Evolutionary conservation across 345 rosid species (phyloP).

Genomic region (Citrus glauca): DNA sequence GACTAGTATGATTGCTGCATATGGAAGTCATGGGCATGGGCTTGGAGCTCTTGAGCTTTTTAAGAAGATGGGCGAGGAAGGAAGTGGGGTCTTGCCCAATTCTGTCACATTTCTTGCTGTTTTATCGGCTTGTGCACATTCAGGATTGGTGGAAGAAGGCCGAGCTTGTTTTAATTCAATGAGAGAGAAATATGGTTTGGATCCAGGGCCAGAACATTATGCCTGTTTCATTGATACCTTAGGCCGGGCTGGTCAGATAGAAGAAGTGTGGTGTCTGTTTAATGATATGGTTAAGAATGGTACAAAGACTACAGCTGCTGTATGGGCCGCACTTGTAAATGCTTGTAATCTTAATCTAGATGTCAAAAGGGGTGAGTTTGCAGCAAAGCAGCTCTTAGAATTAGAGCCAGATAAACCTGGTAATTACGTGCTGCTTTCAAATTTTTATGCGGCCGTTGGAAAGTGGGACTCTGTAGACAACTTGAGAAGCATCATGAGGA

Average conservation of each 20-base stretch:
- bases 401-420: conserved; percentile 41
- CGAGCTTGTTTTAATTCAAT: conserved; percentile 42
- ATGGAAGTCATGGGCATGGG: conserved; percentile 64
- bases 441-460: conserved; percentile 59
- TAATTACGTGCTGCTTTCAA: conserved; percentile 47
- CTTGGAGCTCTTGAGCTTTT: conserved; percentile 54
- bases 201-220: conserved; percentile 55
- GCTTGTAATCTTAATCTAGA: conserved; percentile 59
- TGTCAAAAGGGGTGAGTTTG: conserved; percentile 51
- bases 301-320: conserved; percentile 29
- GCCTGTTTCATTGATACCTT: conserved; percentile 60
- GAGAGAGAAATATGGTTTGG: conserved; percentile 40
- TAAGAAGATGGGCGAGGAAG: conserved; percentile 44
- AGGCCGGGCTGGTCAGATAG: conserved; percentile 60
- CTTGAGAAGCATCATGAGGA: conserved; percentile 45
- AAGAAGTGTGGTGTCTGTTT: conserved; percentile 52
- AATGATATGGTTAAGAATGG: conserved; percentile 35
- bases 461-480: conserved; percentile 58
- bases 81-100: conserved; percentile 43
- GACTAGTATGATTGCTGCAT: conserved; percentile 79
- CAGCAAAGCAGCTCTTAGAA: conserved; percentile 54
- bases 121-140: conserved; percentile 78
- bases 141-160: conserved; percentile 65
- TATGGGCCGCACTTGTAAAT: conserved; percentile 56
- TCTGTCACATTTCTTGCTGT: conserved; percentile 74